Conservation (phyloP, 768 basidiomycete genomes). For the Naematelia aurantialba region DNA sequence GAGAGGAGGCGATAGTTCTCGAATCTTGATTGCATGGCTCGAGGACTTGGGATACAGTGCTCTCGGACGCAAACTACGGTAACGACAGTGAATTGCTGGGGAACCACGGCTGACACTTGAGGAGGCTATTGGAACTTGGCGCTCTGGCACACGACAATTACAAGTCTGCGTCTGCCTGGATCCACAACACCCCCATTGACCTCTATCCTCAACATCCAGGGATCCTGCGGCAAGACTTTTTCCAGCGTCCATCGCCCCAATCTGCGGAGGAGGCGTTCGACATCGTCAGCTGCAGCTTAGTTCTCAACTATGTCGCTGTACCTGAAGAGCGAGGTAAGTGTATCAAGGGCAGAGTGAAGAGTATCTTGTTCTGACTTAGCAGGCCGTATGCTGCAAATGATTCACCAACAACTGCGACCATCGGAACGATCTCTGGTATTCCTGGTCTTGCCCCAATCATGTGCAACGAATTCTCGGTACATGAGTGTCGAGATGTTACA, state of each 20-base stretch:
- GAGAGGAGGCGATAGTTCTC: constrained; percentile 84
- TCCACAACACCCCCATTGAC: constrained; percentile 72
- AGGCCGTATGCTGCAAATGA: constrained; percentile 41
- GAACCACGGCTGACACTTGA: constrained; percentile 1
- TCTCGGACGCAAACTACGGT: constrained; percentile 7
- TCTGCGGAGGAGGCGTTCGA: constrained; percentile 64
- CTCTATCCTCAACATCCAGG: constrained; percentile 74
- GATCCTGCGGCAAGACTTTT: constrained; percentile 82
- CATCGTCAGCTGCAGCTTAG: constrained; percentile 76
- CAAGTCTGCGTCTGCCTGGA: constrained; percentile 63
- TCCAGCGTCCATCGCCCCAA: constrained; percentile 58
- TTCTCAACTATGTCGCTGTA: constrained; percentile 81
- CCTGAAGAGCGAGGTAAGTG: constrained; percentile 66
- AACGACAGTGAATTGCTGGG: neutral
- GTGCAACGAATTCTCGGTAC: constrained; percentile 81
- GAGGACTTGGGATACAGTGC: constrained; percentile 54
- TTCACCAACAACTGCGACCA: constrained; percentile 34
- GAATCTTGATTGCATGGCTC: constrained; percentile 71
- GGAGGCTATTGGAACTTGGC: constrained; percentile 80
- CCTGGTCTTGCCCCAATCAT: constrained; percentile 68
- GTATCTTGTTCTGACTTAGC: constrained; percentile 1
- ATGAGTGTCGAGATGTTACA: constrained; percentile 60
- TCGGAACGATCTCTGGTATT: constrained; percentile 34
- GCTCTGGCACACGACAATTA: constrained; percentile 84
- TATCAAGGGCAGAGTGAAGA: constrained; percentile 10